phyloP scores from a whole-genome alignment of 192 early-diverging fungal species.

The Jimgerdemannia lactiflua region DNA sequence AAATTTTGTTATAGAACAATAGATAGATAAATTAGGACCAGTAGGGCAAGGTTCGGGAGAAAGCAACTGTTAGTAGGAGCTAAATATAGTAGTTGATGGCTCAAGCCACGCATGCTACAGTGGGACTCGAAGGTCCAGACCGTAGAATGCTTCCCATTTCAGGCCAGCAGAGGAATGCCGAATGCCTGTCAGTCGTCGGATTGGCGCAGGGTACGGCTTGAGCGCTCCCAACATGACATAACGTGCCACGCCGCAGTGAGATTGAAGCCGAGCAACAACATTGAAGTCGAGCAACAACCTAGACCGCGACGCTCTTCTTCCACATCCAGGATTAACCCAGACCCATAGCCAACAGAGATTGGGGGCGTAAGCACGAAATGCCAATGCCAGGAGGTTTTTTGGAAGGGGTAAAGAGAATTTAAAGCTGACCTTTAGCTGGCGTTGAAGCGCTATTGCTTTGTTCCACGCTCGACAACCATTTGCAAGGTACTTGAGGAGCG shows the following conservation, averaged over 20 bases:
- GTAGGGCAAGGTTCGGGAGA: neutral
- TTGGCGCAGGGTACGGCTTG: neutral
- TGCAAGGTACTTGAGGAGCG: neutral
- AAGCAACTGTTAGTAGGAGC: neutral
- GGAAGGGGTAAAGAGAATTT: too few species aligned
- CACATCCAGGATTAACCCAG: neutral
- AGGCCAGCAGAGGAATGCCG: neutral
- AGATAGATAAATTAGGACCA: neutral
- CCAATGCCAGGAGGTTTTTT: neutral
- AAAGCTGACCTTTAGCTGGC: neutral
- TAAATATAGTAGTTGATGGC: neutral
- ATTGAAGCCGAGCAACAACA: neutral
- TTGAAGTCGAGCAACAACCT: neutral
- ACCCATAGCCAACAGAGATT: too few species aligned
- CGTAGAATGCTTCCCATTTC: neutral
- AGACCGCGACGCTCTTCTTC: neutral
- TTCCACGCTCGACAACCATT: neutral
- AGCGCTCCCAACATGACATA: neutral
- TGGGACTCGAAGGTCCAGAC: neutral
- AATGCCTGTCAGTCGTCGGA: neutral
- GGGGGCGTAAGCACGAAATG: neutral
- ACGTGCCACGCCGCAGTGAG: neutral
- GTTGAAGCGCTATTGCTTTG: neutral
- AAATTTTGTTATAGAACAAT: neutral
- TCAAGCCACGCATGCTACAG: neutral